Conservation (phyloP, 805 yeast species). For the Yueomyces sinensis region DNA sequence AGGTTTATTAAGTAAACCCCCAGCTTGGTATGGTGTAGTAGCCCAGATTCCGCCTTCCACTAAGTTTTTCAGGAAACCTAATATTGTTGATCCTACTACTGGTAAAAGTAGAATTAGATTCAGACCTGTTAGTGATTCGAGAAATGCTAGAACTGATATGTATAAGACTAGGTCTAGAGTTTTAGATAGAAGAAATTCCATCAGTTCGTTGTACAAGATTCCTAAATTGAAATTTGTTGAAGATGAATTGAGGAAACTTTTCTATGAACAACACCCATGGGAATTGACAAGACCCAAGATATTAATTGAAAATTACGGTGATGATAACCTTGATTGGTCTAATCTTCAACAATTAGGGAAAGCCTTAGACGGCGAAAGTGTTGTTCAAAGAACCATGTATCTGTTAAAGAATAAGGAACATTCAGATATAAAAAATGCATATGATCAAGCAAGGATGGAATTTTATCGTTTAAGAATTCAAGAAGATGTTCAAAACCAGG, state of each 20-base stretch:
- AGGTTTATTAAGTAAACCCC: conserved; percentile 58
- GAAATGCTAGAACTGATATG: conserved; percentile 9
- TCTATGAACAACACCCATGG: conserved; percentile 96
- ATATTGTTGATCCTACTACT: conserved; percentile 14
- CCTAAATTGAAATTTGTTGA: conserved; percentile 29
- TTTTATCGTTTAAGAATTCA: conserved; percentile 78
- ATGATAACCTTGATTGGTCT: conserved; percentile 65
- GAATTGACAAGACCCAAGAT: conserved; percentile 84
- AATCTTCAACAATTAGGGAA: conserved; percentile 56
- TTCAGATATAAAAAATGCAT: conserved; percentile 43
- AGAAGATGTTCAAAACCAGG: conserved; percentile 59
- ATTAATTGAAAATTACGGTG: conserved; percentile 57
- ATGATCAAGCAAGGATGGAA: conserved; percentile 77
- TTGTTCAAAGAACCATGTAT: conserved; percentile 60
- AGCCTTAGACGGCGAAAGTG: conserved; percentile 81
- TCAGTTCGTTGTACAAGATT: conserved; percentile 14
- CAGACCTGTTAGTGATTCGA: conserved; percentile 1
- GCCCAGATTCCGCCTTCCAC: conserved; percentile 70
- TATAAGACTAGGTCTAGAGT: conserved; percentile 24
- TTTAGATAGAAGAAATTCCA: conserved; percentile 9
- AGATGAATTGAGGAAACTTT: conserved; percentile 70
- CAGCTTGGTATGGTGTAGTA: conserved; percentile 84
- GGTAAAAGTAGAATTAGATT: conserved; percentile 3
- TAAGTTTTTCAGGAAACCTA: conserved; percentile 30
- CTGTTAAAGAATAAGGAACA: conserved; percentile 28